Percentiles rank a stretch among this genome's conserved stretches.
phyloP scores from a whole-genome alignment of 306 rosid species.

The Malus orientalis region DNA sequence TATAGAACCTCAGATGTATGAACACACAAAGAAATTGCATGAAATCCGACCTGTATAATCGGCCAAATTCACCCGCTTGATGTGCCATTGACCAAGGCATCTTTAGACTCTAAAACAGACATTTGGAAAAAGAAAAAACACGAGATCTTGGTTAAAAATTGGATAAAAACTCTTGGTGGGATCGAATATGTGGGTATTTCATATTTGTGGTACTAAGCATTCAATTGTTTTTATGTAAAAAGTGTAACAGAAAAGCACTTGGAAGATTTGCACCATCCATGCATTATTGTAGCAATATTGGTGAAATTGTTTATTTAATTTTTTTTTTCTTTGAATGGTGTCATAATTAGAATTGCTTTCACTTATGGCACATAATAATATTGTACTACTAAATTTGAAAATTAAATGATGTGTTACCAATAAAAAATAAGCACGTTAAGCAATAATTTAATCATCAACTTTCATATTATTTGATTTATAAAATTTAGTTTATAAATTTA shows the following conservation, averaged over 20 bases:
- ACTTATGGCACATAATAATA: background rate
- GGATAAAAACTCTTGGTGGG: background rate
- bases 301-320: background rate
- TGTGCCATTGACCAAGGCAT: background rate
- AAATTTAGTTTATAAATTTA: no score
- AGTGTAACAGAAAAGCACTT: background rate
- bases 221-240: background rate
- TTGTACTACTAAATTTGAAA: background rate
- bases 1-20: background rate
- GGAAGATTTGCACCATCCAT: background rate
- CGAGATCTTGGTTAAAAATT: background rate
- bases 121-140: background rate
- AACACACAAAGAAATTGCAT: background rate
- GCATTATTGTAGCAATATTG: background rate
- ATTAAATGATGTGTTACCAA: no score
- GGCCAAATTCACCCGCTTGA: background rate
- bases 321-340: background rate
- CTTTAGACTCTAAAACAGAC: background rate
- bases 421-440: no score
- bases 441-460: no score
- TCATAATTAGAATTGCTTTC: background rate
- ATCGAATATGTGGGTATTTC: background rate
- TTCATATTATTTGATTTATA: no score
- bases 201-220: background rate
- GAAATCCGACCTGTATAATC: constrained; percentile 2